Evolutionary conservation across 768 basidiomycete genomes (phyloP), one percentile per base, ranked within the genome.

Genomic region (Cytidiella melzeri): DNA sequence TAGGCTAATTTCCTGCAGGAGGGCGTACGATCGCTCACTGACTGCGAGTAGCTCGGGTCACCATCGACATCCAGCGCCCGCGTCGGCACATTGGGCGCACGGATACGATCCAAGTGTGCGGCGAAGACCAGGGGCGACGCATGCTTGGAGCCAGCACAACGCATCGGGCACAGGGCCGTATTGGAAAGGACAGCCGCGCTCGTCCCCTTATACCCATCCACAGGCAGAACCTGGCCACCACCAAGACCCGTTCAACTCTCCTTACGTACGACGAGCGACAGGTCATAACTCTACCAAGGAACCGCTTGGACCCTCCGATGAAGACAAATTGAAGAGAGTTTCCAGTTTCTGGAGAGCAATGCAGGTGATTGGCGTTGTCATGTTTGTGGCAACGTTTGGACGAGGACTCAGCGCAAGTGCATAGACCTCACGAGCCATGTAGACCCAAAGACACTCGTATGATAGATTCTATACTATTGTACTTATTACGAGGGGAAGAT

Each of bases 21-120:
- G 67, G 50, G 59, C 62, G 34, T 69, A 69, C 45, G 67, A 69
- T 45, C 65, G 67, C 41, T 53, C 62, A 0, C 54, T 67, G 24
- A 30, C 15, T 7, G 7, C 41, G 19, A 47, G 53, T 7, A 20
- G 30, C 27, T 23, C 39, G 3, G 19, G 41, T 5, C 36, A 21
- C 25, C 18, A 26, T 24, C 51, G 51, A 12, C 51, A 52, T 28
- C 23, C 25, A 5, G 18, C 46, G 19, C 21, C 51, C n/a, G 20
- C 47, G n/a, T 30, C 50, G 9, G 49, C 46, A 37, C 39, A 45
- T 13, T 48, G 54, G 45, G 50, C 59, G 9, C 64, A 69, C 51
- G 67, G 66, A 19, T 15, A 34, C 15, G 30, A 34, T 7, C 30
- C 7, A 7, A 15, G 30, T 15, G 48, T 59, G 5, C 64, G 63